phyloP scores from a whole-genome alignment of 805 yeast genomes.

The Metschnikowia similis region DNA sequence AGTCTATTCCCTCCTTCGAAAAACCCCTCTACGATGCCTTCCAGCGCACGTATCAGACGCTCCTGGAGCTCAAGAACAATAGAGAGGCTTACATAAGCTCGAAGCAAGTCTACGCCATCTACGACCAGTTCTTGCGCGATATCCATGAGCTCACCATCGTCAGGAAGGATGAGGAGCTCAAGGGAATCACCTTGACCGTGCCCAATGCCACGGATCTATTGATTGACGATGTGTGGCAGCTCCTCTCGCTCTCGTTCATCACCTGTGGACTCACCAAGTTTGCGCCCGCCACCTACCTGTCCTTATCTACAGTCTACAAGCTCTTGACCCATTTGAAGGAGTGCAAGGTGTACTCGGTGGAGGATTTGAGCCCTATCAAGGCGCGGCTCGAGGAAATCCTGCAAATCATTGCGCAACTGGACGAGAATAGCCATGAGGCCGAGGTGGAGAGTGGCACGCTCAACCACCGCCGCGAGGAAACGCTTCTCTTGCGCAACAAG shows the following conservation, averaged over 20 bases:
- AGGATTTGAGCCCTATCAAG: constrained; percentile 76
- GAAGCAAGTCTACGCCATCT: constrained; percentile 58
- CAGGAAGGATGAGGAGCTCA: constrained; percentile 45
- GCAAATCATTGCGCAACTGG: constrained; percentile 47
- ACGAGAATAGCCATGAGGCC: constrained; percentile 11
- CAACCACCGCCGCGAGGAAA: constrained; percentile 51
- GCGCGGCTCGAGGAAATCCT: constrained; percentile 68
- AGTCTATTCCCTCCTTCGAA: constrained; percentile 33
- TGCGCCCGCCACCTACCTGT: constrained; percentile 93
- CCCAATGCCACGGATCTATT: constrained; percentile 64
- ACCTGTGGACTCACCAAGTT: constrained; percentile 88
- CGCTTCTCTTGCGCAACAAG: constrained; percentile 59
- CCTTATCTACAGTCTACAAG: constrained; percentile 80
- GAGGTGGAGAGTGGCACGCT: constrained; percentile 6
- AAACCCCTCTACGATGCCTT: constrained; percentile 29
- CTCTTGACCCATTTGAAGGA: constrained; percentile 79
- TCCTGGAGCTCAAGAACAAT: constrained; percentile 51
- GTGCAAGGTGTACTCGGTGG: constrained; percentile 74
- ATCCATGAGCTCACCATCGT: constrained; percentile 51
- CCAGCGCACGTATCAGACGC: constrained; percentile 22
- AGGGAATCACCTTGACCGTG: constrained; percentile 30
- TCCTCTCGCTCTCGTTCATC: constrained; percentile 78
- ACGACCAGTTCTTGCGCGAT: constrained; percentile 51
- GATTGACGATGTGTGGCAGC: constrained; percentile 85
- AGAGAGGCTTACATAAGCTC: constrained; percentile 63